Percentiles rank a stretch among this genome's conserved stretches.
These are phyloP conservation scores for Cladosporium halotolerans DNA, from an alignment of 2,329 filamentous ascomycete species.

Conservation along the genomic window DNA sequence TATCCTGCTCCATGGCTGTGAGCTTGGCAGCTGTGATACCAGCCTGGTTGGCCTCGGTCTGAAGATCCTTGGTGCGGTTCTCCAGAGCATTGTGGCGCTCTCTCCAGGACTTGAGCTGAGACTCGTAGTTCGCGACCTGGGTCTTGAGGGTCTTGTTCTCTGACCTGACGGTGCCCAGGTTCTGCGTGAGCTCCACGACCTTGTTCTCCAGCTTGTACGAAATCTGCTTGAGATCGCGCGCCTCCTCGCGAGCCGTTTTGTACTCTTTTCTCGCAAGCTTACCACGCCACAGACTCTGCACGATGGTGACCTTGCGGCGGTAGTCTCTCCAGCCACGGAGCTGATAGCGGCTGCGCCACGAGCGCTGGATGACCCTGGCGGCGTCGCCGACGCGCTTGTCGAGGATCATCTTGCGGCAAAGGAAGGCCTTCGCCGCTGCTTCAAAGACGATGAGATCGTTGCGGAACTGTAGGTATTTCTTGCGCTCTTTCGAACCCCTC, in stretches of 20 bases:
- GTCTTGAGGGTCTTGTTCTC: slow-evolving; percentile 86
- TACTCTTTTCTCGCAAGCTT: slow-evolving; percentile 74
- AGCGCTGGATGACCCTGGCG: slow-evolving; percentile 80
- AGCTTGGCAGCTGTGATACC: slow-evolving; percentile 90
- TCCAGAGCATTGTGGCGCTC: slow-evolving; percentile 86
- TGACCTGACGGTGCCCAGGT: slow-evolving; percentile 81
- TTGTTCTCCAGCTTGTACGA: slow-evolving; percentile 99
- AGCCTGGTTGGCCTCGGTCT: slow-evolving; percentile 94
- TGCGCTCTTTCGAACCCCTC: slow-evolving; percentile 86
- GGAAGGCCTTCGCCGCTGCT: slow-evolving; percentile 83
- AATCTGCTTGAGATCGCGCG: slow-evolving; percentile 96
- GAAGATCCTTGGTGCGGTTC: slow-evolving; percentile 83
- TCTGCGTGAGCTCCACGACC: slow-evolving; percentile 95
- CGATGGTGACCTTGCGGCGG: slow-evolving; percentile 78
- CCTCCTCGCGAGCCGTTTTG: slow-evolving; percentile 88
- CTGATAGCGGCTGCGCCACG: slow-evolving; percentile 76
- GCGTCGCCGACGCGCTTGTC: slow-evolving; percentile 91
- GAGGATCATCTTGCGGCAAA: slow-evolving; percentile 85
- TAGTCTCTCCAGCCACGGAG: slow-evolving; percentile 80
- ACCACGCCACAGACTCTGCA: slow-evolving; percentile 91
- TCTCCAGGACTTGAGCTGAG: slow-evolving; percentile 93
- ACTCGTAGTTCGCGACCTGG: slow-evolving; percentile 93
- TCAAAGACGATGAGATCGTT: slow-evolving; percentile 83
- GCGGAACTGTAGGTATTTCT: slow-evolving; percentile 69
- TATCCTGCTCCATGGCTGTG: slow-evolving; percentile 88